These are phyloP conservation scores for Macrophomina phaseolina DNA, from an alignment of 2,329 filamentous ascomycete species.

Conservation along the genomic window DNA sequence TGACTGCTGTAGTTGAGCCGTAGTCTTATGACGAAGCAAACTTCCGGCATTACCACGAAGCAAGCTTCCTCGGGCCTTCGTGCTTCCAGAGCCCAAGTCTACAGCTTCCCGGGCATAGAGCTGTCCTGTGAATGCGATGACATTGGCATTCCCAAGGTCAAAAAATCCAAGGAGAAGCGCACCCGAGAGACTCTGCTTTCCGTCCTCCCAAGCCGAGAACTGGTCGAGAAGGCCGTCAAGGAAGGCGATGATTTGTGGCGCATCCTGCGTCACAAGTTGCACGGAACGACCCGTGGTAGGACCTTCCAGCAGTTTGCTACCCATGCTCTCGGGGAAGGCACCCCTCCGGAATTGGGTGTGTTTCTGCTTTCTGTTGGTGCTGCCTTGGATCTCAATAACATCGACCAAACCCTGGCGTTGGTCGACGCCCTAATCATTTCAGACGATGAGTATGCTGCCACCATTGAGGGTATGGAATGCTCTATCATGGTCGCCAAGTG, in stretches of 20 bases:
- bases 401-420: slow-evolving; percentile 53
- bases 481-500: slow-evolving; percentile 58
- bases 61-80: neutral
- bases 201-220: slow-evolving; percentile 41
- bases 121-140: slow-evolving; percentile 18
- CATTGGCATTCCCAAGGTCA: slow-evolving; percentile 21
- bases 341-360: slow-evolving; percentile 44
- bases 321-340: slow-evolving; percentile 52
- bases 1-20: slow-evolving; percentile 24
- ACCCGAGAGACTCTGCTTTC: slow-evolving; percentile 43
- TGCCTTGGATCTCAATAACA: slow-evolving; percentile 46
- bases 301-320: slow-evolving; percentile 49
- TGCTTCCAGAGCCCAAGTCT: neutral
- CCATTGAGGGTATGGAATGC: slow-evolving; percentile 60
- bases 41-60: neutral
- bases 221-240: slow-evolving; percentile 35
- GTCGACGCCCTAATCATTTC: slow-evolving; percentile 56
- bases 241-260: slow-evolving; percentile 50
- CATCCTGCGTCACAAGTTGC: slow-evolving; percentile 49
- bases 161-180: slow-evolving; percentile 39
- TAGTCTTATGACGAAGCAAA: neutral
- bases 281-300: slow-evolving; percentile 47
- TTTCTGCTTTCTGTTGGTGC: slow-evolving; percentile 47
- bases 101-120: slow-evolving; percentile 2
- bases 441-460: slow-evolving; percentile 58